phyloP scores from a whole-genome alignment of 1,139 yeast genomes.

The Lodderomyces margitis region DNA sequence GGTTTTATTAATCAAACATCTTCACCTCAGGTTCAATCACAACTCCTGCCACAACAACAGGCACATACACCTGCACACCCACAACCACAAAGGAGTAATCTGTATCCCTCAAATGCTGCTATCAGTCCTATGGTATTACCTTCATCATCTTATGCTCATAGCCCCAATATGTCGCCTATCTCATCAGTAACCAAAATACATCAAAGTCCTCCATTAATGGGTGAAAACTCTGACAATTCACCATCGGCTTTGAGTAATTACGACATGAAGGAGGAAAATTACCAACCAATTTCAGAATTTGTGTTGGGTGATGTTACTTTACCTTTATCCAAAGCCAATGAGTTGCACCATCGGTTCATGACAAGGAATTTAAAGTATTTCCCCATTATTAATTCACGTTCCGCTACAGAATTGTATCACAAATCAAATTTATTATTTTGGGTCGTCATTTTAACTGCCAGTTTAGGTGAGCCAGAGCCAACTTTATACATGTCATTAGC shows the following conservation, averaged over 20 bases:
- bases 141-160: background rate
- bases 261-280: conserved; percentile 9
- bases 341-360: conserved; percentile 68
- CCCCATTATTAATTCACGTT: conserved; percentile 71
- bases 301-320: conserved; percentile 72
- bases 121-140: conserved; percentile 9
- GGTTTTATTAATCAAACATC: conserved; percentile 20
- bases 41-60: conserved; percentile 4
- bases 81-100: conserved; percentile 9
- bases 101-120: conserved; percentile 18
- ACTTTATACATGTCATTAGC: conserved; percentile 73
- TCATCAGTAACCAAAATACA: conserved; percentile 12
- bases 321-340: conserved; percentile 64
- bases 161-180: conserved; percentile 12
- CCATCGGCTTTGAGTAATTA: conserved; percentile 17
- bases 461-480: conserved; percentile 85
- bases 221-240: conserved; percentile 28
- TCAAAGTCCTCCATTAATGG: conserved; percentile 11
- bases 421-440: conserved; percentile 86
- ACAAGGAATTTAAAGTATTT: conserved; percentile 68
- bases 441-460: conserved; percentile 86
- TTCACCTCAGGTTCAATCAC: conserved; percentile 14
- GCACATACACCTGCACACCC: conserved; percentile 2
- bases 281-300: conserved; percentile 45
- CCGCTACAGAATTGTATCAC: conserved; percentile 75